phyloP scores from a whole-genome alignment of 2,329 filamentous ascomycete genomes.

The Cadophora sp. region DNA sequence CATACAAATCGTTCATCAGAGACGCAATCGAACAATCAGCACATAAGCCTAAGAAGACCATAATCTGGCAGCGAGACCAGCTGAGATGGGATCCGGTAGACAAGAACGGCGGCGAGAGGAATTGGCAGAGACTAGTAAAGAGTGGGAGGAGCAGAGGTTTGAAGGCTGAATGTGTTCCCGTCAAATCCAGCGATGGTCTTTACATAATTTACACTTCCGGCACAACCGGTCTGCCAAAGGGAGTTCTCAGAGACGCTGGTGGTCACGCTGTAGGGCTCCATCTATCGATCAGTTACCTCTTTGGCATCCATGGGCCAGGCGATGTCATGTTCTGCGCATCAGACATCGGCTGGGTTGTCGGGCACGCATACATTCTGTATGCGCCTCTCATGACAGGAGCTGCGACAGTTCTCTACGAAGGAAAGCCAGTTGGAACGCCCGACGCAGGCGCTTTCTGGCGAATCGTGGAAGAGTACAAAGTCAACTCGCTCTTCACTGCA shows the following conservation, averaged over 20 bases:
- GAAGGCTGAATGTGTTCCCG: slow-evolving; percentile 76
- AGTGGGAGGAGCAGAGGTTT: slow-evolving; percentile 72
- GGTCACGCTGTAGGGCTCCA: slow-evolving; percentile 88
- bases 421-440: slow-evolving; percentile 91
- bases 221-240: slow-evolving; percentile 84
- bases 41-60: slow-evolving; percentile 74
- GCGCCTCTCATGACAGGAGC: slow-evolving; percentile 85
- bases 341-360: slow-evolving; percentile 93
- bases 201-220: slow-evolving; percentile 92
- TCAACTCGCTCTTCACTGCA: slow-evolving; percentile 85
- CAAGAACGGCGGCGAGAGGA: slow-evolving; percentile 71
- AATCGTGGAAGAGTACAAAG: slow-evolving; percentile 82
- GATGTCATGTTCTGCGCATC: slow-evolving; percentile 76
- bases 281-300: slow-evolving; percentile 82
- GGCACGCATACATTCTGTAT: slow-evolving; percentile 88
- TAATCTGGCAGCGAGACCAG: slow-evolving; percentile 86
- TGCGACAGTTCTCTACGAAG: slow-evolving; percentile 87
- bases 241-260: slow-evolving; percentile 81
- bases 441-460: slow-evolving; percentile 90
- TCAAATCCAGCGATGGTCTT: slow-evolving; percentile 78
- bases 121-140: slow-evolving; percentile 80
- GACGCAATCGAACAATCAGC: slow-evolving; percentile 71
- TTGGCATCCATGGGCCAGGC: slow-evolving; percentile 81
- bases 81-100: slow-evolving; percentile 75
- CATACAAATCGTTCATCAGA: slow-evolving; percentile 79